Base-by-base conservation (phyloP, 1,284 basidiomycete species). In the Heterobasidion irregulare region DNA sequence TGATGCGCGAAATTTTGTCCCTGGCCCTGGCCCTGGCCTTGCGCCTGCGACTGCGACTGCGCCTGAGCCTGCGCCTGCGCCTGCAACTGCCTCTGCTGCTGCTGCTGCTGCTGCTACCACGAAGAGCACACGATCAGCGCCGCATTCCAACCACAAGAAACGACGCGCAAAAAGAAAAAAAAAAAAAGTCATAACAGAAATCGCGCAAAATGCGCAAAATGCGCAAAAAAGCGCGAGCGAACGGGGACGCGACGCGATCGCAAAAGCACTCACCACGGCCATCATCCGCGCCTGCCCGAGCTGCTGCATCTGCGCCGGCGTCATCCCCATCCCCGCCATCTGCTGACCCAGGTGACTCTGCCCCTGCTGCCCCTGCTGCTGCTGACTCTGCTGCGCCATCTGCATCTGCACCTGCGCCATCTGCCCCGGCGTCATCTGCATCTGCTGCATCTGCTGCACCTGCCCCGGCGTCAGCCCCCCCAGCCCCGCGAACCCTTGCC, bases 401-500 rank as follows among this genome's bases (percentile, higher is more conserved):
- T 44, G 43, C 26, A 26, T 26, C 26, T 26, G 26, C 26, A 5
- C 12, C 12, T 12, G 47, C 13, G 19, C 47, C 47, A 47, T 15
- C n/a, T 13, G 15, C 19, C 15, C 47, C 47, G 19, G 12, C 19
- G 15, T 47, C 19, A 26, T 26, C 19, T 15, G 13, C 12, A 18
- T 0, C 19, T 16, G 26, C 26, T 26, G 26, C 26, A 26, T 13
- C 43, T 44, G 43, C 16, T 44, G 43, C 19, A 49, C 51, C 47
- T 56, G 47, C 53, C 49, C 41, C 53, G 36, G 58, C 52, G 53
- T 47, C 50, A 48, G 26, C 43, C 44, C 50, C 3, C 26, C 26
- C 26, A 54, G 60, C 57, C 51, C 58, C 56, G 52, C 59, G 58
- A 56, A 63, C 51, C 57, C 53, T 36, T 52, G 50, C 41, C 44